Evolutionary conservation across 1,139 yeast genomes (phyloP).

Genomic region (Pichia sp.): DNA sequence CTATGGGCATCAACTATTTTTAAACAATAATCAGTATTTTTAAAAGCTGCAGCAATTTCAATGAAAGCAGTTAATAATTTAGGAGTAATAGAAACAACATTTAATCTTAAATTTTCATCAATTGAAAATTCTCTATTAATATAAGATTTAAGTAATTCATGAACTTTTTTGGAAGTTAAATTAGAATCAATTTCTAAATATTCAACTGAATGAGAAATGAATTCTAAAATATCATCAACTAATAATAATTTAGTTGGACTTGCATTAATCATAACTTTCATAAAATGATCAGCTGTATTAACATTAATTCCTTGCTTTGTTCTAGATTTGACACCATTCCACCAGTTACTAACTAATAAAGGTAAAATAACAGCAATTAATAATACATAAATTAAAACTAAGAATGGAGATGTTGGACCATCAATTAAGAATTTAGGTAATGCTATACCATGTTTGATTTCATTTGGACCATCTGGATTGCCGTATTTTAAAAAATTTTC

Average conservation of each 20-base stretch:
- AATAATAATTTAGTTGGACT: constrained; percentile 73
- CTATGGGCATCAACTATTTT: constrained; percentile 65
- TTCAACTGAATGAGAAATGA: constrained; percentile 63
- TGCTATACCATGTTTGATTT: constrained; percentile 93
- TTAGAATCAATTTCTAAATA: constrained; percentile 39
- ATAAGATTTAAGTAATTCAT: constrained; percentile 49
- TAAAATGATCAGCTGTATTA: constrained; percentile 70
- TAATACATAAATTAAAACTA: constrained; percentile 57
- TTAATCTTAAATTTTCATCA: constrained; percentile 37
- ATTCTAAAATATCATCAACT: constrained; percentile 49
- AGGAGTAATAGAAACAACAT: constrained; percentile 60
- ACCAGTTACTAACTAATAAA: constrained; percentile 76
- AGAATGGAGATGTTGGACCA: constrained; percentile 65
- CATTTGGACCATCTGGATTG: constrained; percentile 97
- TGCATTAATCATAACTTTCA: constrained; percentile 58
- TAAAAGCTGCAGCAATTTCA: constrained; percentile 76
- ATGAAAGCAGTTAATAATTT: constrained; percentile 64
- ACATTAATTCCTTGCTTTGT: constrained; percentile 83
- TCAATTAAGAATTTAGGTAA: constrained; percentile 88
- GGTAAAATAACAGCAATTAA: constrained; percentile 79
- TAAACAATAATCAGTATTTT: constrained; percentile 59
- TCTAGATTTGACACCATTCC: constrained; percentile 75
- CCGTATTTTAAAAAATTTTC: constrained; percentile 85
- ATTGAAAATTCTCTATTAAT: constrained; percentile 40
- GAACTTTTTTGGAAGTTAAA: constrained; percentile 43